Evolutionary conservation across 805 yeast species (phyloP).

Genomic region (Pichia membranifaciens): DNA sequence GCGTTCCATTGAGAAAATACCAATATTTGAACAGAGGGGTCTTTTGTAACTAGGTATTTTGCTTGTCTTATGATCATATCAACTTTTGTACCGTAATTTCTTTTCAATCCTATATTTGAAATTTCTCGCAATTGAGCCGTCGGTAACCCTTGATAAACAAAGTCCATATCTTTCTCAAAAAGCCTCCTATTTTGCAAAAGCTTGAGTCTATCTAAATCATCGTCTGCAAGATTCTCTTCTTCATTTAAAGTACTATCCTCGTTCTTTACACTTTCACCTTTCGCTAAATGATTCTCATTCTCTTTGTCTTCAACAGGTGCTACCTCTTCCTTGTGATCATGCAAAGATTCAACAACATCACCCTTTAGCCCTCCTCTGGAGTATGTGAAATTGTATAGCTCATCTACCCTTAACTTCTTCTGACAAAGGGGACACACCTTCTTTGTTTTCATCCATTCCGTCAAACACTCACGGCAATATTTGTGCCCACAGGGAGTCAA

Average conservation of each 20-base stretch:
- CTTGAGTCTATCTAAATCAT: constrained; percentile 16
- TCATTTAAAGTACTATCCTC: constrained; percentile 5
- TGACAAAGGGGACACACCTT: constrained; percentile 81
- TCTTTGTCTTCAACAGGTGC: constrained; percentile 20
- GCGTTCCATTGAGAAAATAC: constrained; percentile 88
- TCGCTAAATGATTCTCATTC: background rate
- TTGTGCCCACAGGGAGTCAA: constrained; percentile 89
- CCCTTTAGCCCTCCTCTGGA: constrained; percentile 48
- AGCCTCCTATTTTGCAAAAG: constrained; percentile 20
- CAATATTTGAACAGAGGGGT: constrained; percentile 69
- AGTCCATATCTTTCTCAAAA: constrained; percentile 31
- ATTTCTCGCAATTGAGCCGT: constrained; percentile 40
- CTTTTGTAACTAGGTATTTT: constrained; percentile 51
- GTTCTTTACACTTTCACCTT: constrained; percentile 3
- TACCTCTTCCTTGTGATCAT: constrained; percentile 6
- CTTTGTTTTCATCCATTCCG: constrained; percentile 56
- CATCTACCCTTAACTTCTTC: constrained; percentile 37
- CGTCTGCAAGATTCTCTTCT: constrained; percentile 9
- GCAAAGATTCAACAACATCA: constrained; percentile 30
- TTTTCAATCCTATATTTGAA: constrained; percentile 35
- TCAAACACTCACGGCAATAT: constrained; percentile 77
- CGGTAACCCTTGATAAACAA: constrained; percentile 43
- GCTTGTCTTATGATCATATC: constrained; percentile 76
- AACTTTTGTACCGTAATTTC: constrained; percentile 76
- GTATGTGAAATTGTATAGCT: constrained; percentile 66